These are phyloP conservation scores for Antitrichia curtipendula DNA, from an alignment of 225 moss, liverwort and hornwort genomes.

Conservation along the genomic window DNA sequence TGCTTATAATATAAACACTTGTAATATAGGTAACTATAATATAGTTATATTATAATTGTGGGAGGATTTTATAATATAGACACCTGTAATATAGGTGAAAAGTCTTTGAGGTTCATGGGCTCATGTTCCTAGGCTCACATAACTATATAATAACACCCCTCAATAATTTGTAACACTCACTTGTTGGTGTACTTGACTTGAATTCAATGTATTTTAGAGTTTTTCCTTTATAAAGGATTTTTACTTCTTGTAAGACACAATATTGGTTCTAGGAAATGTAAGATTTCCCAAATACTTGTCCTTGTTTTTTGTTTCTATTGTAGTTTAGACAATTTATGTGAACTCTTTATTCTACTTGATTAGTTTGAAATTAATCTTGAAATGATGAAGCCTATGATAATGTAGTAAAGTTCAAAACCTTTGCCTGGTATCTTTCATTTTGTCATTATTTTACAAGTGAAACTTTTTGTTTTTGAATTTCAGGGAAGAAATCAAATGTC, in stretches of 20 bases:
- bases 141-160: too few species aligned
- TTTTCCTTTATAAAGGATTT: background rate
- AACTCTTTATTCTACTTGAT: too few species aligned
- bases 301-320: rapidly evolving
- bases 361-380: background rate
- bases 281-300: too few species aligned
- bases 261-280: too few species aligned
- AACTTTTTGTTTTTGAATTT: background rate
- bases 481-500: rapidly evolving
- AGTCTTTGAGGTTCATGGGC: too few species aligned
- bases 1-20: too few species aligned
- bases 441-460: background rate
- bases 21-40: too few species aligned
- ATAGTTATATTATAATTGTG: too few species aligned
- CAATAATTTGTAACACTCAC: background rate
- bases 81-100: too few species aligned
- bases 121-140: too few species aligned
- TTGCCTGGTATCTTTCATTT: background rate
- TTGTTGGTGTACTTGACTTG: background rate
- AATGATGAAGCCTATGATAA: rapidly evolving
- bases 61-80: too few species aligned
- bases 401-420: background rate
- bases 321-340: too few species aligned
- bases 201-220: background rate
- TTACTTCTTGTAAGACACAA: rapidly evolving